A percentile compares a stretch with the other conserved stretches of the same genome.
phyloP scores from a whole-genome alignment of 768 basidiomycete species.

The Naematelia aurantialba region DNA sequence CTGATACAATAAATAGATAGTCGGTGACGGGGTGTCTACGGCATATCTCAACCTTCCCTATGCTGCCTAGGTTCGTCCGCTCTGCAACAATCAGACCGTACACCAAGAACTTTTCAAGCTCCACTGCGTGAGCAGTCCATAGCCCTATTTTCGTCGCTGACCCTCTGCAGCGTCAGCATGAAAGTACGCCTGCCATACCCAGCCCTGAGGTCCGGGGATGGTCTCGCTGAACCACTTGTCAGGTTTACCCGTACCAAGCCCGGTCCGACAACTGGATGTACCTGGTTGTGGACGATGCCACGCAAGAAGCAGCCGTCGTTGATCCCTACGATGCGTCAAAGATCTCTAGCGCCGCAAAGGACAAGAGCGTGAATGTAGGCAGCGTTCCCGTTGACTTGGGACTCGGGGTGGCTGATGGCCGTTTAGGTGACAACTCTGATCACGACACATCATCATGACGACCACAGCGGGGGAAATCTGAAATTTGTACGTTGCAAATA shows the following conservation, averaged over 20 bases:
- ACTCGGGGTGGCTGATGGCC: not conserved
- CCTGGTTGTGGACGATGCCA: constrained; percentile 45
- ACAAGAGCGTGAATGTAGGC: constrained; percentile 67
- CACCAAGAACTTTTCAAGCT: not conserved
- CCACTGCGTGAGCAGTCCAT: constrained; percentile 1
- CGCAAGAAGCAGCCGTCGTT: constrained; percentile 45
- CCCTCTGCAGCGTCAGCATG: constrained; percentile 10
- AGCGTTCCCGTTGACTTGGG: not conserved
- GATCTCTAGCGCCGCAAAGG: constrained; percentile 50
- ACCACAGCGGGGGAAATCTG: constrained; percentile 81
- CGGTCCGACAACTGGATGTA: constrained; percentile 51
- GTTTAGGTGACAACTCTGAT: constrained; percentile 51
- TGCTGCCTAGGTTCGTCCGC: not conserved
- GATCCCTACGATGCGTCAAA: constrained; percentile 47
- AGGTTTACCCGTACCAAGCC: constrained; percentile 41
- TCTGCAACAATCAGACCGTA: not conserved
- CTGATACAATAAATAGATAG: not conserved
- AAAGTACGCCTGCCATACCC: constrained; percentile 9
- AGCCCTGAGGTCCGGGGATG: not conserved
- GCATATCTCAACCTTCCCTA: no score
- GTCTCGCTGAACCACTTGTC: not conserved
- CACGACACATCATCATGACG: constrained; percentile 88
- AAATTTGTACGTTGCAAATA: constrained; percentile 54
- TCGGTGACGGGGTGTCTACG: constrained; percentile 1
- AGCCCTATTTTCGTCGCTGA: no score